Percentiles rank a stretch among this genome's conserved stretches.
These are phyloP conservation scores for Exsudoporus floridanus DNA, from an alignment of 1,284 basidiomycete genomes.

Conservation along the genomic window DNA sequence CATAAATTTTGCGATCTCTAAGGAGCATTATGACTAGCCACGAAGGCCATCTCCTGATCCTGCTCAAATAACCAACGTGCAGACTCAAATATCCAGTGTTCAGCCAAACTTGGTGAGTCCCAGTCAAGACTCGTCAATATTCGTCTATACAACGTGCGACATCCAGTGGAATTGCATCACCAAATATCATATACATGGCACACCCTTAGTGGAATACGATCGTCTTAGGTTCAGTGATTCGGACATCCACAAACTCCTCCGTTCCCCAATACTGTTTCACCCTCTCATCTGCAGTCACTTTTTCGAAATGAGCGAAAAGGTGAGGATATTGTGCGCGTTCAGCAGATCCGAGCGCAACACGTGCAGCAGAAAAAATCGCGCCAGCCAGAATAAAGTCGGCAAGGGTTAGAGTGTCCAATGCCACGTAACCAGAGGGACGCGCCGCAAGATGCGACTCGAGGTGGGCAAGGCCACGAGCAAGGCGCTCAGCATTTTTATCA, in stretches of 20 bases:
- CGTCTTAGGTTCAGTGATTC: conserved; percentile 8
- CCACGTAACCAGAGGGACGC: conserved; percentile 43
- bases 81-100: no score
- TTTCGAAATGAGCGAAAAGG: conserved; percentile 49
- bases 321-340: conserved; percentile 45
- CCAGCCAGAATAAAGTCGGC: conserved; percentile 57
- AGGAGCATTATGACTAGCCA: no score
- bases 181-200: no score
- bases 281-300: conserved; percentile 49
- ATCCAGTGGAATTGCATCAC: no score
- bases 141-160: no score
- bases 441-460: conserved; percentile 54
- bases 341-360: conserved; percentile 40
- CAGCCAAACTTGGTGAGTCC: no score
- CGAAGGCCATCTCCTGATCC: no score
- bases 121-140: no score
- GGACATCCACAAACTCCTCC: conserved; percentile 13
- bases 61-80: no score
- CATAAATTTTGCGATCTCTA: no score
- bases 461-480: conserved; percentile 31
- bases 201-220: neutral
- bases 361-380: conserved; percentile 31
- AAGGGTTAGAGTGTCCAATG: conserved; percentile 57
- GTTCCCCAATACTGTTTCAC: conserved; percentile 33
- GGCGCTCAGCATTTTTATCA: conserved; percentile 11